phyloP scores from a whole-genome alignment of 768 basidiomycete genomes.

The Psilocybe subaeruginosa region DNA sequence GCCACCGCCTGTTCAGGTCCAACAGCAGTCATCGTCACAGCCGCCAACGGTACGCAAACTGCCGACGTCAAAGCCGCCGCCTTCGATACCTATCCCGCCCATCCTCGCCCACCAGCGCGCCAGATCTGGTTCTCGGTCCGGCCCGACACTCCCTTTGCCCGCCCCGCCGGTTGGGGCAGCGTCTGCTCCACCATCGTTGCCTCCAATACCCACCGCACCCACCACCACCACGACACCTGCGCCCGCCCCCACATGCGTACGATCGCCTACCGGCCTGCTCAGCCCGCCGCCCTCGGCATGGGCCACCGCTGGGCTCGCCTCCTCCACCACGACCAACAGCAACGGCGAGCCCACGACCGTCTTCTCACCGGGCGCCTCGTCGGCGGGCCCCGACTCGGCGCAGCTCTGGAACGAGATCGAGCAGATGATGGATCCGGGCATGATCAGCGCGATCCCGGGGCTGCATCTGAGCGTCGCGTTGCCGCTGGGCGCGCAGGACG shows the following conservation, averaged over 20 bases:
- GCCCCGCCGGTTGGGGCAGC: too few species aligned
- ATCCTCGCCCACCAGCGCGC: constrained; percentile 7
- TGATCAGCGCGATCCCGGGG: constrained; percentile 26
- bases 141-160: neutral
- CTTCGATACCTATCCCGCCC: constrained; percentile 18
- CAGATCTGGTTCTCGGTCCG: constrained; percentile 2
- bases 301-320: neutral
- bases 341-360: constrained; percentile 15
- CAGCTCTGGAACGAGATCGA: constrained; percentile 31
- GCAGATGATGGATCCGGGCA: constrained; percentile 30
- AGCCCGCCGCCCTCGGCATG: neutral
- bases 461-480: constrained; percentile 25
- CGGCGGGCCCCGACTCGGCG: constrained; percentile 25
- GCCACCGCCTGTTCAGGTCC: neutral
- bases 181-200: neutral
- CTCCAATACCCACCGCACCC: neutral
- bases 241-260: neutral
- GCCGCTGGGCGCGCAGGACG: constrained; percentile 24
- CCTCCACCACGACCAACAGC: neutral
- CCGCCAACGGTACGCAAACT: constrained; percentile 12
- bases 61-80: constrained; percentile 21
- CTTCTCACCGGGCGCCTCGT: constrained; percentile 21
- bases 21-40: neutral
- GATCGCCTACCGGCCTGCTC: neutral
- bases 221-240: neutral